phyloP scores from a whole-genome alignment of 371 early-diverging fungal species.

The Mortierella sp. region DNA sequence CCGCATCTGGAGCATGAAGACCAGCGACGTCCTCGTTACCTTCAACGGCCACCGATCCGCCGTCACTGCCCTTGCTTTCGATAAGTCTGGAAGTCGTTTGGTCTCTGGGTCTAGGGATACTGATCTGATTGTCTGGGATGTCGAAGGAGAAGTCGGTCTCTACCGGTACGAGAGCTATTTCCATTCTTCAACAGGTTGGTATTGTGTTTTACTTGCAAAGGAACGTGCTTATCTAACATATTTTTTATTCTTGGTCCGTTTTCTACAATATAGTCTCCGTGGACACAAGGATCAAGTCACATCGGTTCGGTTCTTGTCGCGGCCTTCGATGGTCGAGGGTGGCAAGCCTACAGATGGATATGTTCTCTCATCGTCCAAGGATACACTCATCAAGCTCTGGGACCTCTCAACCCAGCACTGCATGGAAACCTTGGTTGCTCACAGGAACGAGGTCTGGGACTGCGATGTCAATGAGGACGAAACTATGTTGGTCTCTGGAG shows the following conservation, averaged over 20 bases:
- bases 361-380: slow-evolving; percentile 91
- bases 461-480: slow-evolving; percentile 75
- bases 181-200: not conserved
- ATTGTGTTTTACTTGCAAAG: not conserved
- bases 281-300: slow-evolving; percentile 97
- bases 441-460: slow-evolving; percentile 95
- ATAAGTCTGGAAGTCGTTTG: slow-evolving; percentile 81
- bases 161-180: slow-evolving; percentile 61
- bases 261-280: slow-evolving; percentile 70
- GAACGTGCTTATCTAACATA: not conserved
- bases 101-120: slow-evolving; percentile 95
- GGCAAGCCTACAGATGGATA: slow-evolving; percentile 72
- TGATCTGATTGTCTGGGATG: slow-evolving; percentile 96
- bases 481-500: slow-evolving; percentile 84
- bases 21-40: slow-evolving; percentile 70
- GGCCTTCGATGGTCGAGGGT: slow-evolving; percentile 47
- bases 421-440: slow-evolving; percentile 93
- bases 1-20: slow-evolving; percentile 77
- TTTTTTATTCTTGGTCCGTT: not conserved
- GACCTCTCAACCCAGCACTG: slow-evolving; percentile 94
- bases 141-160: slow-evolving; percentile 91
- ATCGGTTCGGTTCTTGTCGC: slow-evolving; percentile 57
- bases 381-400: slow-evolving; percentile 96
- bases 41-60: slow-evolving; percentile 94
- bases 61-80: slow-evolving; percentile 88